Conservation (phyloP, 257 asterid species). For the Petunia axillaris region DNA sequence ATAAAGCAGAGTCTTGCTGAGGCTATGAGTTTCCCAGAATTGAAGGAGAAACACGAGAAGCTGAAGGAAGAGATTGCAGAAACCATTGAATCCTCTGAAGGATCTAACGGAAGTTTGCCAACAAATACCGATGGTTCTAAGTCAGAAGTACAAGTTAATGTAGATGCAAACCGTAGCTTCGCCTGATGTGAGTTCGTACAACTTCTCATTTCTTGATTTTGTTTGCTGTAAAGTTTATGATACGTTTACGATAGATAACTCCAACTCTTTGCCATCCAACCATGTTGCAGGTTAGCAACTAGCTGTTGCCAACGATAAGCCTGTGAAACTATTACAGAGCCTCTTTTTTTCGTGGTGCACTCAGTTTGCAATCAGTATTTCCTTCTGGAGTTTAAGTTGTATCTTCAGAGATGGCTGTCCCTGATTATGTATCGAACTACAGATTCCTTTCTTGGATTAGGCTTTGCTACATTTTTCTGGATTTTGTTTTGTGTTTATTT, state of each 20-base stretch:
- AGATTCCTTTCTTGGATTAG: not conserved
- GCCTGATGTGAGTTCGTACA: slow-evolving; percentile 46
- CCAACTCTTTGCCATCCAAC: slow-evolving; percentile 27
- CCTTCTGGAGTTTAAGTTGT: slow-evolving; percentile 3
- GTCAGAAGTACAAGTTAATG: slow-evolving; percentile 37
- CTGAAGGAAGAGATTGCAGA: slow-evolving; percentile 54
- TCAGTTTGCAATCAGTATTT: slow-evolving; percentile 9
- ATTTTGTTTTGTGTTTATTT: slow-evolving; percentile 27
- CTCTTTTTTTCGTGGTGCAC: slow-evolving; percentile 18
- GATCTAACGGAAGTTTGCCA: slow-evolving; percentile 53
- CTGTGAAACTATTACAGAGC: slow-evolving; percentile 45
- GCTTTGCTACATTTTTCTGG: slow-evolving; percentile 3
- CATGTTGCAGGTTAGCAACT: slow-evolving; percentile 36
- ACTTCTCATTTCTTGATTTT: not conserved
- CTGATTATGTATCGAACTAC: not conserved
- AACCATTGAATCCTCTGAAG: slow-evolving; percentile 43
- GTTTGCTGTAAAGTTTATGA: not conserved
- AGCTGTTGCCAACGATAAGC: slow-evolving; percentile 34
- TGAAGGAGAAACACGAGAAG: slow-evolving; percentile 62
- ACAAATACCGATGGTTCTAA: slow-evolving; percentile 29
- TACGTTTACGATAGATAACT: not conserved
- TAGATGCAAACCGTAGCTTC: slow-evolving; percentile 44
- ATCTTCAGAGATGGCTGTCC: not conserved
- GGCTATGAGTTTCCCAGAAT: slow-evolving; percentile 50
- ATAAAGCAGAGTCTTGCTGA: slow-evolving; percentile 59